These are phyloP conservation scores for Pythium aphanidermatum DNA, from an alignment of 352 stramenopile species.

Conservation along the genomic window DNA sequence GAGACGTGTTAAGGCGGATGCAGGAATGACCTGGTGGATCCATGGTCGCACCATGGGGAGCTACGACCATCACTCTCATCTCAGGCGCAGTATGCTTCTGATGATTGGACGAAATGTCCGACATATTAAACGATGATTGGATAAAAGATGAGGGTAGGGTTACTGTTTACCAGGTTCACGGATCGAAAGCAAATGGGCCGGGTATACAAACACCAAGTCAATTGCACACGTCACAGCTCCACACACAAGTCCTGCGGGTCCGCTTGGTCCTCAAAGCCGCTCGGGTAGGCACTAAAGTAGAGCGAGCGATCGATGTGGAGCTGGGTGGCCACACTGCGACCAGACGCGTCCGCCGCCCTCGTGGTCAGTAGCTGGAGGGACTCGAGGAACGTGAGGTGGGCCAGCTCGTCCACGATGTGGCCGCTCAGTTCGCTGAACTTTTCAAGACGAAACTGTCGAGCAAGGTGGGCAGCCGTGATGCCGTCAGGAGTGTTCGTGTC, in stretches of 20 bases:
- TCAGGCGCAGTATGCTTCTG: too few relatives aligned
- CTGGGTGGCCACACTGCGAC: conserved; percentile 6
- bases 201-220: too few relatives aligned
- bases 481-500: conserved; percentile 1
- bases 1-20: too few relatives aligned
- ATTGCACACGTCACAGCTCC: too few relatives aligned
- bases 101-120: too few relatives aligned
- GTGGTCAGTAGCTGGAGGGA: conserved; percentile 11
- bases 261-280: conserved; percentile 23
- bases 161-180: too few relatives aligned
- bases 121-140: too few relatives aligned
- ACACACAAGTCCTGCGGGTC: conserved; percentile 19
- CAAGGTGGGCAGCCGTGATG: conserved; percentile 8
- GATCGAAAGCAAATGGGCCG: too few relatives aligned
- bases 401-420: conserved; percentile 7
- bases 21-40: too few relatives aligned
- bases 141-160: too few relatives aligned
- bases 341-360: conserved; percentile 2
- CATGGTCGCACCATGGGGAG: too few relatives aligned
- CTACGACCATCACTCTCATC: too few relatives aligned
- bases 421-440: conserved; percentile 21
- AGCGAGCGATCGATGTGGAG: conserved; percentile 11
- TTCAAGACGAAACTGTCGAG: conserved; percentile 7
- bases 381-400: conserved; percentile 19
- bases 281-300: conserved; percentile 32